phyloP scores from a whole-genome alignment of 495 filamentous ascomycete genomes.

The Penicillium riverlandense region DNA sequence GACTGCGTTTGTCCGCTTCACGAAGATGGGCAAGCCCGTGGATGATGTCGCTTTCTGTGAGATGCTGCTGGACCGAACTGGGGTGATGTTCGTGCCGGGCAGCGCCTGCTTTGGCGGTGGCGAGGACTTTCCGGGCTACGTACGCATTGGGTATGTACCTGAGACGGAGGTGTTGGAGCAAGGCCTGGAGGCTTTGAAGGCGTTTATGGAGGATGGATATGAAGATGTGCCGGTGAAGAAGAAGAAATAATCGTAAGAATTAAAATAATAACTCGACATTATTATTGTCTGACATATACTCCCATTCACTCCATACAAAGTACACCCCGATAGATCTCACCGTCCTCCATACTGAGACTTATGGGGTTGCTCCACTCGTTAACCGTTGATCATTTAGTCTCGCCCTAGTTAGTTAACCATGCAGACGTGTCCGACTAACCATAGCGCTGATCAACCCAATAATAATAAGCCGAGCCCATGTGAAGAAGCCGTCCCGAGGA shows the following conservation, averaged over 20 bases:
- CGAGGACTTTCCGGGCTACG: slow-evolving; percentile 67
- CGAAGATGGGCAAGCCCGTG: slow-evolving; percentile 53
- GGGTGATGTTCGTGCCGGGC: slow-evolving; percentile 76
- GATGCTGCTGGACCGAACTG: slow-evolving; percentile 57
- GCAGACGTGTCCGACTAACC: too few species aligned
- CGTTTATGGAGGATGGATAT: slow-evolving; percentile 57
- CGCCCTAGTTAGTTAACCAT: too few species aligned
- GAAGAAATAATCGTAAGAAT: too few species aligned
- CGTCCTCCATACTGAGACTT: too few species aligned
- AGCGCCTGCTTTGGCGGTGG: slow-evolving; percentile 66
- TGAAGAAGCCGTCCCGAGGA: slow-evolving; percentile 15
- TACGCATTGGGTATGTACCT: slow-evolving; percentile 74
- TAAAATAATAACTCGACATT: too few species aligned
- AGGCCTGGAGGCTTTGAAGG: slow-evolving; percentile 53
- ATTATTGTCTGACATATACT: too few species aligned
- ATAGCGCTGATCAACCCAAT: too few species aligned
- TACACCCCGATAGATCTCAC: too few species aligned
- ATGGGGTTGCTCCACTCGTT: too few species aligned
- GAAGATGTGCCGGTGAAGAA: slow-evolving; percentile 40
- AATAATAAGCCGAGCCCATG: too few species aligned
- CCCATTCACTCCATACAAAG: too few species aligned
- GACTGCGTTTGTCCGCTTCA: slow-evolving; percentile 72
- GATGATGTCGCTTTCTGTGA: slow-evolving; percentile 69
- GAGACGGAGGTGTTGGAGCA: slow-evolving; percentile 62
- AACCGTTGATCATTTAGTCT: too few species aligned